Conservation (phyloP, 1,139 yeast genomes). For the Meyerozyma guilliermondii region DNA sequence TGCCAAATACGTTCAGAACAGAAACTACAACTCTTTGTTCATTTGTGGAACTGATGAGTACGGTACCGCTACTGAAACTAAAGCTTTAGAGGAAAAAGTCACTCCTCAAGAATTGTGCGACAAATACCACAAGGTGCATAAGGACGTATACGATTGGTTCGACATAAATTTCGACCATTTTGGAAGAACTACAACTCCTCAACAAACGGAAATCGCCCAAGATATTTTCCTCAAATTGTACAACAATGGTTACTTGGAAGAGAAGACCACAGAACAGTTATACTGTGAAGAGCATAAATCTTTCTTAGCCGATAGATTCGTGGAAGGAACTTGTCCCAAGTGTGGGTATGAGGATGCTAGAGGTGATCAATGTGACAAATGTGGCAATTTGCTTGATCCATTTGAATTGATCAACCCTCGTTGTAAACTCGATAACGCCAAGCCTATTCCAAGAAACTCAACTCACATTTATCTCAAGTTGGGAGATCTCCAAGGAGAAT, state of each 20-base stretch:
- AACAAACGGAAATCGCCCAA: conserved; percentile 95
- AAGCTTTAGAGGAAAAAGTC: conserved; percentile 89
- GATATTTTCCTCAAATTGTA: conserved; percentile 76
- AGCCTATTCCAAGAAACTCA: conserved; percentile 76
- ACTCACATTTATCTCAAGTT: conserved; percentile 81
- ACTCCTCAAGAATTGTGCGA: conserved; percentile 86
- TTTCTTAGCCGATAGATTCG: conserved; percentile 92
- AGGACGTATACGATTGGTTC: conserved; percentile 94
- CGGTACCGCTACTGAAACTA: conserved; percentile 99
- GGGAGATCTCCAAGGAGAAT: conserved; percentile 74
- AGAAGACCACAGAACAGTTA: conserved; percentile 81
- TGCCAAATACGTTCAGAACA: conserved; percentile 82
- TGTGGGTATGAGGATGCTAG: conserved; percentile 95
- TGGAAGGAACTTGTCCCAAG: conserved; percentile 96
- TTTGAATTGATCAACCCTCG: conserved; percentile 91
- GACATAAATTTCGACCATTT: conserved; percentile 90
- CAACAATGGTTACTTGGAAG: conserved; percentile 75
- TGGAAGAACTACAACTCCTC: conserved; percentile 91
- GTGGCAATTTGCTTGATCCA: conserved; percentile 87
- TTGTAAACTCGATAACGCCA: conserved; percentile 83
- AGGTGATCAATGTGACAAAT: conserved; percentile 98
- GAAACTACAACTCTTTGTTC: conserved; percentile 81
- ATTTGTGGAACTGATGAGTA: conserved; percentile 98
- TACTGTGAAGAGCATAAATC: conserved; percentile 89
- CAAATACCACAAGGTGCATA: conserved; percentile 81